Evolutionary conservation across 2,329 filamentous ascomycete genomes (phyloP), one percentile per base, ranked within the genome.

Genomic region (Ophiobolus disseminans): DNA sequence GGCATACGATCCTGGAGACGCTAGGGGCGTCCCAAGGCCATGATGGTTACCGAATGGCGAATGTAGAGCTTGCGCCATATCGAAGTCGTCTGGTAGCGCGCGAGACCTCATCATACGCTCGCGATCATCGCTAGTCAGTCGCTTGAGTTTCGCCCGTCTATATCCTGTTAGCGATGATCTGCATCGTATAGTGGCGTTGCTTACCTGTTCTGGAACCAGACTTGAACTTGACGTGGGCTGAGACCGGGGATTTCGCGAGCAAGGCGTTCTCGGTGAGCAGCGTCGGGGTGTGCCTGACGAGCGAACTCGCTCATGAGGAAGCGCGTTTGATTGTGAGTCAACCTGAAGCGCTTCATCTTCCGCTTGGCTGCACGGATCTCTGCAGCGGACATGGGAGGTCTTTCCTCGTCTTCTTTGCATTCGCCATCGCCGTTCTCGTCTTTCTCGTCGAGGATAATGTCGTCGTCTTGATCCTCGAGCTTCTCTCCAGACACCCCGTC

Each of bases 191-290:
- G 9, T 31, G 17, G n/a, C 20, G 22, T 28, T 44, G 67, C 81
- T 63, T 82, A 96, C 92, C 92, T 85, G 75, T 97, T 97, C 75
- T 97, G 92, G 75, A 97, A 97, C 93, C 92, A 97, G 40, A 97
- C 92, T 73, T 97, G 92, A 19, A 97, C 93, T 71, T 97, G 92
- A 53, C 92, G 85, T 28, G 92, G 90, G 64, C 90, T 96, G 39
- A 97, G 76, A 1, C 92, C 93, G 23, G 93, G 92, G 36, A 97
- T 97, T 70, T 97, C 91, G 55, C 88, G 81, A 3, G 92, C 93
- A 28, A 97, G 79, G 37, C 91, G 83, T 70, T 96, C 92, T 55
- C 92, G 83, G 72, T 96, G 91, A 37, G 90, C 89, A 31, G 92
- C 92, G 75, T 97, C 92, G 6, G 92, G 92, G 70, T 97, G 92